Conservation (phyloP, 805 yeast species). For the Candida nonsorbophila region DNA sequence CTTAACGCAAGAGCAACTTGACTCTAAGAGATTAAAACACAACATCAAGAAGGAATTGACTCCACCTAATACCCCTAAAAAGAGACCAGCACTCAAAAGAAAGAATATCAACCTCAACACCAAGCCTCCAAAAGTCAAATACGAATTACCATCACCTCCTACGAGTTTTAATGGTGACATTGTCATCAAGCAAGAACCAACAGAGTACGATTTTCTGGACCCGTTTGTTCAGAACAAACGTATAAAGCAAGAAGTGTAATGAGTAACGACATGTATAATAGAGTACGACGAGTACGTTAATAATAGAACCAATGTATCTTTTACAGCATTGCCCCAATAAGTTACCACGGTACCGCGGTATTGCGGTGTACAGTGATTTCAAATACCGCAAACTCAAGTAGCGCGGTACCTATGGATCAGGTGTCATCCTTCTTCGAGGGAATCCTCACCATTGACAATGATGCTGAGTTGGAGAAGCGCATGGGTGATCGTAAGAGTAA, state of each 20-base stretch:
- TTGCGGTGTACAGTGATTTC: too few relatives aligned
- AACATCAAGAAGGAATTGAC: constrained; percentile 5
- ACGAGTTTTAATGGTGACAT: constrained; percentile 24
- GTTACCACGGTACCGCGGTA: too few relatives aligned
- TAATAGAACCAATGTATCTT: too few relatives aligned
- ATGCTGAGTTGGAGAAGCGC: constrained; percentile 1
- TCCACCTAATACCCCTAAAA: constrained; percentile 12
- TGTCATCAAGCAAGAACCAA: constrained; percentile 7
- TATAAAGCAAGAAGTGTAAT: too few relatives aligned
- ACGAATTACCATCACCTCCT: constrained; percentile 28
- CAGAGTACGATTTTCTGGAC: too few relatives aligned
- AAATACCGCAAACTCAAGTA: too few relatives aligned
- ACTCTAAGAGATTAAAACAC: constrained; percentile 30
- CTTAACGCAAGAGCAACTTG: constrained; percentile 48
- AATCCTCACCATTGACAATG: constrained; percentile 25
- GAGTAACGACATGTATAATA: too few relatives aligned
- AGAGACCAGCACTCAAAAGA: constrained; percentile 16
- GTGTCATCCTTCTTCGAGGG: constrained; percentile 33
- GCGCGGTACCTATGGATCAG: constrained; percentile 37
- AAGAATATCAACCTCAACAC: constrained; percentile 10
- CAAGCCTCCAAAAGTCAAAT: constrained; percentile 9
- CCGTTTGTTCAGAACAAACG: too few relatives aligned
- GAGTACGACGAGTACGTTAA: too few relatives aligned
- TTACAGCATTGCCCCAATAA: too few relatives aligned
- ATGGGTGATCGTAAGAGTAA: constrained; percentile 2